A percentile compares a stretch with the other conserved stretches of the same genome.
Evolutionary conservation across 257 asterid genomes (phyloP).

Genomic region (Craterostigma plantagineum): DNA sequence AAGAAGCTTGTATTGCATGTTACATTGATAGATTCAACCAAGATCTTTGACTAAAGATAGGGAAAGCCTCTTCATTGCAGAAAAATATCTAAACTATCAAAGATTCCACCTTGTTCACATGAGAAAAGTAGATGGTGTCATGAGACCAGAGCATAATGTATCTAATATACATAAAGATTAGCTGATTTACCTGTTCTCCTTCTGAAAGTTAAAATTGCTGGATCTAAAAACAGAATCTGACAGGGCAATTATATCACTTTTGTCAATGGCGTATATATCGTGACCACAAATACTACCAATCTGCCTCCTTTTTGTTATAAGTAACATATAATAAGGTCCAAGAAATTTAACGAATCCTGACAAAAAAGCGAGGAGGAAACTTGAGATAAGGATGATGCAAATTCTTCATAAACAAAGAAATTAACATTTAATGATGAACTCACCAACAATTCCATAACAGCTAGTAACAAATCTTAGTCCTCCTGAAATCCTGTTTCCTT

Average conservation of each 20-base stretch:
- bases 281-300: conserved; percentile 91
- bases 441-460: conserved; percentile 96
- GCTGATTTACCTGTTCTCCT: conserved; percentile 63
- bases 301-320: conserved; percentile 77
- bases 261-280: conserved; percentile 52
- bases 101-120: too few relatives aligned
- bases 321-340: conserved; percentile 90
- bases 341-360: conserved; percentile 81
- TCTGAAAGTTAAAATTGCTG: conserved; percentile 36
- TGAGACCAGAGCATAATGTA: too few relatives aligned
- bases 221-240: conserved; percentile 52
- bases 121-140: too few relatives aligned
- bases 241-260: conserved; percentile 69
- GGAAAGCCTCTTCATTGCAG: too few relatives aligned
- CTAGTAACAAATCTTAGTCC: conserved; percentile 82
- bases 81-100: too few relatives aligned
- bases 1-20: too few relatives aligned
- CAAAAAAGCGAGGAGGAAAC: conserved; percentile 11
- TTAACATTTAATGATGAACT: conserved; percentile 12
- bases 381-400: not conserved
- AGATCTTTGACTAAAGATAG: too few relatives aligned
- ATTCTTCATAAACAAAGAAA: not conserved
- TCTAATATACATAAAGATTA: too few relatives aligned
- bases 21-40: too few relatives aligned
- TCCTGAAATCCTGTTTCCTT: conserved; percentile 76